A percentile compares a stretch with the other conserved stretches of the same genome.
phyloP scores from a whole-genome alignment of 208 protist species.

The Trypanosoma scelopori region DNA sequence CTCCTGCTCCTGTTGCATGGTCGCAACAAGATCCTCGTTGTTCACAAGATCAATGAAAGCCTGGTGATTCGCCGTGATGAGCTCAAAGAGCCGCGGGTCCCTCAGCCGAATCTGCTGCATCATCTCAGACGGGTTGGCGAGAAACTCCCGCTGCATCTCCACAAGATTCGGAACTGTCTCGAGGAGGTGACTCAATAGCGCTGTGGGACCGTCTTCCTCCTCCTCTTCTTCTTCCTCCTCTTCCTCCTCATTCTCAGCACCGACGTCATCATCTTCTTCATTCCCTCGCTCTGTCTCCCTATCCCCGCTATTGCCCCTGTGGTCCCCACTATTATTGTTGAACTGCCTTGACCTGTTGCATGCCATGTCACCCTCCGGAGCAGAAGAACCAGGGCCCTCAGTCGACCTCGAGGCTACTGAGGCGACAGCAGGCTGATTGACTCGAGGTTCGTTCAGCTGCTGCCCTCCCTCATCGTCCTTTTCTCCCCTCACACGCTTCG shows the following conservation, averaged over 20 bases:
- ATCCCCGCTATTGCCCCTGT: background rate
- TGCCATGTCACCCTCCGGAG: background rate
- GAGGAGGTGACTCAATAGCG: constrained; percentile 55
- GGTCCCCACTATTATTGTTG: background rate
- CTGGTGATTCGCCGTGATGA: constrained; percentile 75
- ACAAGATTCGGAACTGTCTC: constrained; percentile 67
- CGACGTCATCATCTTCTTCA: constrained; percentile 32
- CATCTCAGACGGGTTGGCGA: constrained; percentile 59
- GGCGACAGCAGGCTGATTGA: constrained; percentile 12
- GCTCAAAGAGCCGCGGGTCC: constrained; percentile 74
- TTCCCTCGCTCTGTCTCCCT: constrained; percentile 26
- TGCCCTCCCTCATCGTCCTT: background rate
- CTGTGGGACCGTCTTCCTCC: constrained; percentile 27
- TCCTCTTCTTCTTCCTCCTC: constrained; percentile 26
- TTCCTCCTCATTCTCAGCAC: constrained; percentile 20
- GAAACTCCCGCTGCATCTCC: constrained; percentile 78
- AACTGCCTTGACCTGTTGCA: too few species aligned
- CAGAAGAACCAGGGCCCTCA: background rate
- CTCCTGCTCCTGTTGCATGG: constrained; percentile 34
- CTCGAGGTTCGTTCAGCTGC: background rate
- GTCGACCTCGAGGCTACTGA: background rate
- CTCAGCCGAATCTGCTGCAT: constrained; percentile 71
- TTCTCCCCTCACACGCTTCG: constrained; percentile 29
- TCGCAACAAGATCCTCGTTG: constrained; percentile 58
- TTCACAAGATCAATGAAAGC: constrained; percentile 81